phyloP scores from a whole-genome alignment of 2,329 filamentous ascomycete genomes.

The Trichoderma atrobrunneum region DNA sequence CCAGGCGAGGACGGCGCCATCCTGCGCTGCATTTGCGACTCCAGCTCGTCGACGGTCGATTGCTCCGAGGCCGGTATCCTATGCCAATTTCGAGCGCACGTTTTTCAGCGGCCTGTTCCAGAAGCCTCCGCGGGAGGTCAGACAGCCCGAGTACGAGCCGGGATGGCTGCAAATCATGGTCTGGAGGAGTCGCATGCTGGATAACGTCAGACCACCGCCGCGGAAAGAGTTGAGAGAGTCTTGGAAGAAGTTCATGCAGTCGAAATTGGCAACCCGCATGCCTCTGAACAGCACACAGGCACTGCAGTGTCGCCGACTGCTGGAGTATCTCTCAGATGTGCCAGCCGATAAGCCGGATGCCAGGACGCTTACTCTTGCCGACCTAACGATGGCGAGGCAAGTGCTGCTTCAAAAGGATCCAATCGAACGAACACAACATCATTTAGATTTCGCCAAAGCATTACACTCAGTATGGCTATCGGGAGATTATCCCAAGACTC shows the following conservation, averaged over 20 bases:
- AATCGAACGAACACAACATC: slow-evolving; percentile 42
- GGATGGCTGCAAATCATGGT: slow-evolving; percentile 72
- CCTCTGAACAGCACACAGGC: slow-evolving; percentile 66
- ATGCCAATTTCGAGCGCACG: slow-evolving; percentile 34
- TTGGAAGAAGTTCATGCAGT: slow-evolving; percentile 61
- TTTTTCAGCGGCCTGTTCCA: slow-evolving; percentile 61
- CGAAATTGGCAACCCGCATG: slow-evolving; percentile 47
- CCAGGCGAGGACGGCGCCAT: slow-evolving; percentile 33
- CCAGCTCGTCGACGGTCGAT: slow-evolving; percentile 30
- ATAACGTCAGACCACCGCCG: slow-evolving; percentile 63
- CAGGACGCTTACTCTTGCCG: slow-evolving; percentile 37
- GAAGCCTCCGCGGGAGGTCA: slow-evolving; percentile 57
- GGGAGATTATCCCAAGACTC: slow-evolving; percentile 24
- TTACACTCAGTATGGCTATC: slow-evolving; percentile 38
- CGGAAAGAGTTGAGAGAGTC: slow-evolving; percentile 62
- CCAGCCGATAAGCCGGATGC: slow-evolving; percentile 27
- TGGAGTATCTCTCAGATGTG: slow-evolving; percentile 53
- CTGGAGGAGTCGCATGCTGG: slow-evolving; percentile 59
- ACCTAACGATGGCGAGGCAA: slow-evolving; percentile 45
- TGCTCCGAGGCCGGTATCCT: slow-evolving; percentile 24
- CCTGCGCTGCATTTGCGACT: slow-evolving; percentile 34
- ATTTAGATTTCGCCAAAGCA: slow-evolving; percentile 46
- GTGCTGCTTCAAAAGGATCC: slow-evolving; percentile 42
- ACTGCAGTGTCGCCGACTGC: slow-evolving; percentile 51
- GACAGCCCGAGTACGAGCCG: slow-evolving; percentile 62